Base-by-base conservation (phyloP, 371 early-diverging fungal species). In the Mucor sp. region DNA sequence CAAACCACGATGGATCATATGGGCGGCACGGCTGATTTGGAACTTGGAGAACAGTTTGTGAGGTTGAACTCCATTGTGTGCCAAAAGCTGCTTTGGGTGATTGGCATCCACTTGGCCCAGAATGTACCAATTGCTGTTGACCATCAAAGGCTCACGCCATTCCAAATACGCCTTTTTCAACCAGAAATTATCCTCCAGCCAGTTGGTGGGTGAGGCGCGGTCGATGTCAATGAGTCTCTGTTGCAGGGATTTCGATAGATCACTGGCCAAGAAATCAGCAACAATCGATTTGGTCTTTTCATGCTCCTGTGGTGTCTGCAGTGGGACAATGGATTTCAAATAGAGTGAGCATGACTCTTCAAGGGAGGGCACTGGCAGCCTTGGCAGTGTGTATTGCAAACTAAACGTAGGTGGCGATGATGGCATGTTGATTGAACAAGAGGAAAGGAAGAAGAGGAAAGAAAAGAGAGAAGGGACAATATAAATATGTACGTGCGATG, bases 141-240 rank as follows among this genome's bases (percentile, higher is more conserved):
- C 89, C 76, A 93, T 76, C 41, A 92, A 62, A 12, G 96, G 93
- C 27, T 93, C 96, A 25, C 97, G 87, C 94, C 94, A 96, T 65
- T 90, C 90, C 63, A 93, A 87, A 79, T 97, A 97, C 3, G 95
- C 97, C 71, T 80, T 80, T 43, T 62, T 66, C 44, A 94, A 77
- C 98, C 98, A 97, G 90, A 94, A 96, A 23, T 89, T 89, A 55
- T 91, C 87, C 65, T 97, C 96, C 21, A 97, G 80, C 98, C 98
- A 97, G 63, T 91, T 93, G 74, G 84, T 70, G 17, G 85, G 82
- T 14, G 91, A 86, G n/a, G 80, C 70, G 17, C 75, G 81, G 27
- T 90, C 90, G 59, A 87, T 74, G 65, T 86, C 89, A 7, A 85
- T 67, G 25, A 91, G 70, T 28, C 90, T 79, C 39, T 89, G 80